Base-by-base conservation (phyloP, 2,329 filamentous ascomycete genomes). In the Aureobasidium sp. region DNA sequence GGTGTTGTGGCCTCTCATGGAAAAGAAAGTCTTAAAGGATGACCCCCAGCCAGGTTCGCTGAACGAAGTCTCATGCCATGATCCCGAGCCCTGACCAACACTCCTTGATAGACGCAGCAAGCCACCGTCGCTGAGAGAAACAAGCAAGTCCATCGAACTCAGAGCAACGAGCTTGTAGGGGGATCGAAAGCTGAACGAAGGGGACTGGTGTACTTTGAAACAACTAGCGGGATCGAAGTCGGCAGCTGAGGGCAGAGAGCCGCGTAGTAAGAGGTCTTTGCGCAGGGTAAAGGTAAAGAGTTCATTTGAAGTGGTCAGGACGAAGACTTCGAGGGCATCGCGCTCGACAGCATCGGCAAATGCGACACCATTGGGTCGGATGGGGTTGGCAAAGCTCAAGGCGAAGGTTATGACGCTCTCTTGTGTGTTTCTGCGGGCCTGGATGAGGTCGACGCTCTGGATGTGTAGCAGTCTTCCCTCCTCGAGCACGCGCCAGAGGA, bases 401-500 rank as follows among this genome's bases (percentile, higher is more conserved):
- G 90, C 86, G 56, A 97, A 80, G 5, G 89, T 87, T 57, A 94
- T 78, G 26, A 85, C 82, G 42, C 67, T 67, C 56, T 71, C 67
- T 80, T 82, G 64, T 80, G 81, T 67, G 10, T 58, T 50, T 47
- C 62, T 65, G 34, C 65, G 66, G 81, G 84, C 77, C 83, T 91
- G 72, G 26, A 85, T 88, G 67, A 97, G 77, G 75, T 99, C 94
- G 64, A 90, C 85, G 44, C 86, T 87, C 71, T 90, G 88, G 56
- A 99, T 81, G 76, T 94, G 93, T 68, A 99, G 80, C 65, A 91
- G 80, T 67, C 84, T 89, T 70, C 86, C 85, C 69, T 90, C 86
- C 70, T 96, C 88, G 64, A 97, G 77, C 42, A 97, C 82, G 68
- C 93, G 85, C 94, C 94, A 99, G 52, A 96, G 82, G 72, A 97